phyloP scores from a whole-genome alignment of 208 protist genomes.

The Trichomonas gallinae region DNA sequence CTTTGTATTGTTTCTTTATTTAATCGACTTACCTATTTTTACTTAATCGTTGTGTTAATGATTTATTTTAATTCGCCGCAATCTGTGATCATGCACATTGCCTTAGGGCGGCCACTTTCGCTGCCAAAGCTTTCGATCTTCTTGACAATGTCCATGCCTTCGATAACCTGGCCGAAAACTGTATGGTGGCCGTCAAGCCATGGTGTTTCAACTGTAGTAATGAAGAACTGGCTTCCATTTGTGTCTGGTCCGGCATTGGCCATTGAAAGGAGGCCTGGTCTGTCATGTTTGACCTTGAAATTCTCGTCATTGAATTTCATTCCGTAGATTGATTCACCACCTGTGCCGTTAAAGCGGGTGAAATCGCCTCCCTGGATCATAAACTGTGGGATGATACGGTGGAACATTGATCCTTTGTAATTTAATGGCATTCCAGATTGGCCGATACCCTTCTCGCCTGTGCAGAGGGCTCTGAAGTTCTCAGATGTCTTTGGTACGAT shows the following conservation, averaged over 20 bases:
- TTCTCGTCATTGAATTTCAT: constrained; percentile 53
- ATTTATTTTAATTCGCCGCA: neutral
- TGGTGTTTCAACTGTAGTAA: constrained; percentile 45
- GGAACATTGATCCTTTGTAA: constrained; percentile 38
- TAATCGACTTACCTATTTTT: too few species aligned
- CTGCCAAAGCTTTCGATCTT: constrained; percentile 31
- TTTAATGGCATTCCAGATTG: constrained; percentile 26
- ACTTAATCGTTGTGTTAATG: neutral
- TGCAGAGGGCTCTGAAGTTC: constrained; percentile 47
- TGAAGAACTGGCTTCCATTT: constrained; percentile 62
- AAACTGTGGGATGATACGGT: constrained; percentile 50
- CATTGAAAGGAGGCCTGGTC: constrained; percentile 57
- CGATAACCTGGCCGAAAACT: constrained; percentile 63
- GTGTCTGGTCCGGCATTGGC: constrained; percentile 58
- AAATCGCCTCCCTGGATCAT: constrained; percentile 52
- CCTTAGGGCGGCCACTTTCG: neutral
- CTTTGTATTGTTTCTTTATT: too few species aligned
- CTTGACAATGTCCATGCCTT: constrained; percentile 43
- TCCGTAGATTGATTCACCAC: constrained; percentile 60
- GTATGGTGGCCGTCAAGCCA: constrained; percentile 62
- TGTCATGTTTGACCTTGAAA: constrained; percentile 13
- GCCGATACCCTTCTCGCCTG: constrained; percentile 39
- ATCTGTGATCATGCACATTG: neutral
- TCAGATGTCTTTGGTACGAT: constrained; percentile 47
- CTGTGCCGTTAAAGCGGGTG: constrained; percentile 52